Evolutionary conservation across 345 rosid species (phyloP).

Genomic region (Salix caprea): DNA sequence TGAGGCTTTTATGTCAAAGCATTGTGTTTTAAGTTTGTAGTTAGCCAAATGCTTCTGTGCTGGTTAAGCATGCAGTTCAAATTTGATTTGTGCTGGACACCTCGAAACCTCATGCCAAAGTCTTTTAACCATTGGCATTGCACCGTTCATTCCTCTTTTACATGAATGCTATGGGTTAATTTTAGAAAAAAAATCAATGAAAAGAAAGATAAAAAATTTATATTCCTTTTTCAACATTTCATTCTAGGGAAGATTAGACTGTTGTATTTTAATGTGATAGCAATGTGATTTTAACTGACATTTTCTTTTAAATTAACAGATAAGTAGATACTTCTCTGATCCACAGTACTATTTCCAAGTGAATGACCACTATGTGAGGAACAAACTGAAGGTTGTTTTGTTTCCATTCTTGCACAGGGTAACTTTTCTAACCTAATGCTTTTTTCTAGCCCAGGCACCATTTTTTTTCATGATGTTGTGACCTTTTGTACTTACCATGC

Average conservation of each 20-base stretch:
- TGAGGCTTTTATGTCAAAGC: neutral
- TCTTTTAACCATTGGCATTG: neutral
- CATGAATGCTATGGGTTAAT: neutral
- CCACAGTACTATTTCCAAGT: conserved; percentile 98
- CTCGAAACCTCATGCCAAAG: neutral
- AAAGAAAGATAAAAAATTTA: neutral
- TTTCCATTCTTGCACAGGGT: conserved; percentile 94
- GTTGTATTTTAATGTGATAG: neutral
- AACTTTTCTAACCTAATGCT: conserved; percentile 14
- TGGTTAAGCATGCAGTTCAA: neutral
- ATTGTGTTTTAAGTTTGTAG: conserved; percentile 4
- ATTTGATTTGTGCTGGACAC: neutral
- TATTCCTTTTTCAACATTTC: neutral
- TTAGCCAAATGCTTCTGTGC: conserved; percentile 9
- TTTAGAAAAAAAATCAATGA: neutral
- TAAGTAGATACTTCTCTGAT: conserved; percentile 84
- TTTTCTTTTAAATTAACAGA: conserved; percentile 42
- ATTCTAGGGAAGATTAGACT: neutral
- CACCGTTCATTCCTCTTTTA: neutral
- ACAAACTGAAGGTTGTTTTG: conserved; percentile 89
- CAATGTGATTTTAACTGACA: neutral
- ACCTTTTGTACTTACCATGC: conserved; percentile 8
- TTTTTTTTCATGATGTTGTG: neutral
- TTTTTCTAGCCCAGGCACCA: neutral
- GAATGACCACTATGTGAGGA: conserved; percentile 91